A percentile compares a stretch with the other conserved stretches of the same genome.
Evolutionary conservation across 75 land plant species (phyloP).

Genomic region (Pinus taeda): DNA sequence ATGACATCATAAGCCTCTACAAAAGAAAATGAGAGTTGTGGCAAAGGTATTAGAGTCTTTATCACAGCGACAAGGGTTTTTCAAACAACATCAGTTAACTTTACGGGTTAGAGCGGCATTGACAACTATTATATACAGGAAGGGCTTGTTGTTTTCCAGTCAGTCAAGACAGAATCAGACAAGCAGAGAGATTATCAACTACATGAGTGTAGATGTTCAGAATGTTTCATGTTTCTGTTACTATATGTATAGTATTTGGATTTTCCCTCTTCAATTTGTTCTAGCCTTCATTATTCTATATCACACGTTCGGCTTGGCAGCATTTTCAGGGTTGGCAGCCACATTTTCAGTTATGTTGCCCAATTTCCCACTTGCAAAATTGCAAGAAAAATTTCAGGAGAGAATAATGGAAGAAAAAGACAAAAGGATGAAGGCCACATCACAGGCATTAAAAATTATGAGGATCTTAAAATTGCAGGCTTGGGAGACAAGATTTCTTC

Average conservation of each 20-base stretch:
- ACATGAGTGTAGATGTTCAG: conserved; percentile 55
- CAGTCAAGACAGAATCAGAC: conserved; percentile 33
- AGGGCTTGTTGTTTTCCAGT: conserved; percentile 18
- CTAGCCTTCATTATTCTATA: conserved; percentile 53
- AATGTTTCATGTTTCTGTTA: conserved; percentile 39
- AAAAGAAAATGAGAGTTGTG: too few species aligned
- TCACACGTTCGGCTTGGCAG: conserved; percentile 40
- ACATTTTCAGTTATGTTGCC: conserved; percentile 36
- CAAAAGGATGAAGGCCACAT: conserved; percentile 19
- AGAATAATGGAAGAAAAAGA: conserved; percentile 62
- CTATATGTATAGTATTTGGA: conserved; percentile 56
- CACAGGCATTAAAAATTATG: too few species aligned
- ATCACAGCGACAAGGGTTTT: conserved; percentile 36
- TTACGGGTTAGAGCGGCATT: conserved; percentile 32
- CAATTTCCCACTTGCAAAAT: too few species aligned
- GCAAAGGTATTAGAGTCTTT: conserved; percentile 55
- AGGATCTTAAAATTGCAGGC: too few species aligned
- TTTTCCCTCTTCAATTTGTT: conserved; percentile 39
- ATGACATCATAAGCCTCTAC: too few species aligned
- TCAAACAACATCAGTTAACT: conserved; percentile 29
- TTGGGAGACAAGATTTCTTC: conserved; percentile 63
- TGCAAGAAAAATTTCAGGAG: conserved; percentile 38
- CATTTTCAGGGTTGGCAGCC: conserved; percentile 42
- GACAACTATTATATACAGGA: conserved; percentile 45
- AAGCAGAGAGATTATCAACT: conserved; percentile 59